These are phyloP conservation scores for Trichoderma reesei DNA, from an alignment of 495 filamentous ascomycete genomes.

Conservation along the genomic window DNA sequence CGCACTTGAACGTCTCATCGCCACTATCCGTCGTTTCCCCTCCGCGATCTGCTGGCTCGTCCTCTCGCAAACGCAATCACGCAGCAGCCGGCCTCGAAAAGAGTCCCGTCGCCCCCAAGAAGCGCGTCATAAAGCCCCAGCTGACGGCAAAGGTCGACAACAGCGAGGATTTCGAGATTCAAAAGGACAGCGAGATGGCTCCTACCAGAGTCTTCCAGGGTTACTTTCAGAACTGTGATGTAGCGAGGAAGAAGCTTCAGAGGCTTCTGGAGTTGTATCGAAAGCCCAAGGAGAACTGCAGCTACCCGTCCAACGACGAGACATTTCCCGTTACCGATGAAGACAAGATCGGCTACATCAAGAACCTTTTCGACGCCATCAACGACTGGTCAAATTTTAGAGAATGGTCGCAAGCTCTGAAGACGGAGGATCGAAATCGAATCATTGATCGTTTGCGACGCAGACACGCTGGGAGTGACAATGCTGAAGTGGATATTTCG, in stretches of 20 bases:
- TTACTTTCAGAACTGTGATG: neutral
- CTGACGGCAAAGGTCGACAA: neutral
- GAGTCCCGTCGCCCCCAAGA: neutral
- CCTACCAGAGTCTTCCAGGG: neutral
- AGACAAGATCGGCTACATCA: neutral
- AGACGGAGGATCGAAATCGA: neutral
- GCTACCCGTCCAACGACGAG: neutral
- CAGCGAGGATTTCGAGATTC: neutral
- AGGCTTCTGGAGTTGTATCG: conserved; percentile 1
- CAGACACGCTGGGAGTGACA: neutral
- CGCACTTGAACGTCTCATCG: neutral
- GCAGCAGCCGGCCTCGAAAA: neutral
- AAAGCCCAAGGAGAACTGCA: neutral
- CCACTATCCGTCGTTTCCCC: neutral
- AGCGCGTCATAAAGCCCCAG: neutral
- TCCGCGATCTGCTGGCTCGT: neutral
- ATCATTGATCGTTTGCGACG: neutral
- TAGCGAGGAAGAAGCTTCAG: neutral
- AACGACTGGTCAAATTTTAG: neutral
- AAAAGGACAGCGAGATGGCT: neutral
- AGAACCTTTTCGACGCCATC: conserved; percentile 5
- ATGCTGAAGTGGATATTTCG: neutral
- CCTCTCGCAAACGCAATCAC: neutral
- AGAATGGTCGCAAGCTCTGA: conserved; percentile 7
- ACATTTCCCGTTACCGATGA: conserved; percentile 5